These are phyloP conservation scores for Fagus crenata DNA, from an alignment of 306 rosid species.

Conservation along the genomic window DNA sequence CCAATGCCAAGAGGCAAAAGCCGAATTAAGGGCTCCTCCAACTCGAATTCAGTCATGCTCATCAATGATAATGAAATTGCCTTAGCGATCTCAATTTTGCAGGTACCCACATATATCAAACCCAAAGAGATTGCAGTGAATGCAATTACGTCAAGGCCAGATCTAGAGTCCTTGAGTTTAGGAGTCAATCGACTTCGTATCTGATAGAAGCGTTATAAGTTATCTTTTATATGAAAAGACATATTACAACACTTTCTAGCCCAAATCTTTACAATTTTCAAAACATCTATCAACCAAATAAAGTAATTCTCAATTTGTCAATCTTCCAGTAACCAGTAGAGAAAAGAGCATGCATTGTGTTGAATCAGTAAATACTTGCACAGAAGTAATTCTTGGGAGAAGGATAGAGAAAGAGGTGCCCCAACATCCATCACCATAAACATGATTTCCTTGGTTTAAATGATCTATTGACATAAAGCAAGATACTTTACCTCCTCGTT, in stretches of 20 bases:
- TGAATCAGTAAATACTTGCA: neutral
- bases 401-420: neutral
- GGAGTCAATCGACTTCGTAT: slow-evolving; percentile 65
- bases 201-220: slow-evolving; percentile 41
- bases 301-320: neutral
- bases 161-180: slow-evolving; percentile 76
- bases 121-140: slow-evolving; percentile 95
- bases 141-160: slow-evolving; percentile 85
- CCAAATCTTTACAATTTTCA: neutral
- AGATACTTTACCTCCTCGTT: slow-evolving; percentile 58
- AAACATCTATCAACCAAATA: neutral
- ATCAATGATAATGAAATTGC: slow-evolving; percentile 87
- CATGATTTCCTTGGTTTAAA: neutral
- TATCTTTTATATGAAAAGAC: slow-evolving; percentile 4
- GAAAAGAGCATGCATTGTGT: neutral
- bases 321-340: neutral
- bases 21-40: slow-evolving; percentile 90
- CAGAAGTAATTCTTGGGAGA: neutral
- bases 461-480: neutral
- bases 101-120: slow-evolving; percentile 82
- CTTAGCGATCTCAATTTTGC: slow-evolving; percentile 94
- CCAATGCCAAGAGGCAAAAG: slow-evolving; percentile 92
- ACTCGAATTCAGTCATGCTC: slow-evolving; percentile 82
- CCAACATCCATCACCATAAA: neutral
- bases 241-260: neutral